Evolutionary conservation across 2,329 filamentous ascomycete species (phyloP).

Genomic region (Sporothrix variecibatus): DNA sequence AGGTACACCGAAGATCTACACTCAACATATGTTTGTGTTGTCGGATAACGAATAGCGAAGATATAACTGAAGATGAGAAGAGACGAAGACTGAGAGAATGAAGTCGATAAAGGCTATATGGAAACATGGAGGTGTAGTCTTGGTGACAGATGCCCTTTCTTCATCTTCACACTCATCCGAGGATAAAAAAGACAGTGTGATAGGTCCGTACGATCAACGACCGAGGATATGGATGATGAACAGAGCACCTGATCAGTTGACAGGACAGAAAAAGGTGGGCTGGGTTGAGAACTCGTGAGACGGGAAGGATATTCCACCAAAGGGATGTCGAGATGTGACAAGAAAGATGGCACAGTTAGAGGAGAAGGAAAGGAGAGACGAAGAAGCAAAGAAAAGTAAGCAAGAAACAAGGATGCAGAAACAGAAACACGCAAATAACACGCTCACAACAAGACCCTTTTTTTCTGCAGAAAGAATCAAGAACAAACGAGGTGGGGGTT

Average conservation of each 20-base stretch:
- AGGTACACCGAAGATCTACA: too few relatives aligned
- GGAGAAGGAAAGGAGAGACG: neutral
- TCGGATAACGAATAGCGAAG: too few relatives aligned
- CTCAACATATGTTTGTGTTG: too few relatives aligned
- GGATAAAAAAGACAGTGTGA: neutral
- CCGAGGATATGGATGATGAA: neutral
- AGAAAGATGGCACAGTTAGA: neutral
- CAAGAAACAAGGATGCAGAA: neutral
- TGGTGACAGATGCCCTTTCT: neutral
- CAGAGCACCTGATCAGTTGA: neutral
- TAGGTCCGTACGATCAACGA: neutral
- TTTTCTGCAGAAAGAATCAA: neutral
- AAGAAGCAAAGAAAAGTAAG: neutral
- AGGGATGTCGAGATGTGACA: neutral
- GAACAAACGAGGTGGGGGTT: neutral
- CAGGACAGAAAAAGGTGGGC: neutral
- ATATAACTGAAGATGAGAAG: neutral
- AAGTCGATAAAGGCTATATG: neutral
- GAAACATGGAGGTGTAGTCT: neutral
- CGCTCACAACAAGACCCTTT: neutral
- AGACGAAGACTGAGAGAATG: neutral
- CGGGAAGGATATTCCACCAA: neutral
- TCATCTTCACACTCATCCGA: neutral
- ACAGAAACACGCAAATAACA: constrained; percentile 1
- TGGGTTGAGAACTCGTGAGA: neutral